Evolutionary conservation across 176 grass and related monocot species (phyloP), one percentile per base, ranked within the genome.

Genomic region (Musa troglodytarum): DNA sequence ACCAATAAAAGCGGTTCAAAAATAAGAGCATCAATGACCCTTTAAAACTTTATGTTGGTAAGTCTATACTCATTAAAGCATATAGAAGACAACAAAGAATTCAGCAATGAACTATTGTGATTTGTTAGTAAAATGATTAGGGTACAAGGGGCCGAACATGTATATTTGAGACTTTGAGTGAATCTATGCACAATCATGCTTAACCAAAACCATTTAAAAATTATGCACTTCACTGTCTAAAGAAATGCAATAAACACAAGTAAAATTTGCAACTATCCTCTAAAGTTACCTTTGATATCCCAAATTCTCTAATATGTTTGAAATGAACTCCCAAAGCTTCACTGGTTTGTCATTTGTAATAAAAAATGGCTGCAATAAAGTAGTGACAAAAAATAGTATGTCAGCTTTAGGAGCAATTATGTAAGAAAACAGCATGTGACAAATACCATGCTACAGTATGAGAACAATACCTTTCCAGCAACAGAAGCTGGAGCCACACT

Each of bases 241-340:
- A 61, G 57, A 61, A 61, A 19, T 61, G 26, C 26, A 68, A 43
- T 16, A 29, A 29, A 1, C 13, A 68, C 5, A 29, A 11, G 14
- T 43, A 26, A 34, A 34, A 15, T 34, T 43, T 43, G 6, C 34
- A 26, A 34, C 14, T 43, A 23, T 21, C n/a, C 49, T 23, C 17
- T n/a, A 51, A 73, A 79, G 34, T 74, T 81, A 97, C 94, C 94
- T 97, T 75, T 82, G 83, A 78, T 76, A 91, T 78, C 95, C 86
- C 84, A 98, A 86, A 26, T 82, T 88, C 83, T 85, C 90, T 75
- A 93, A 80, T 72, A 93, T 89, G 75, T 78, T 80, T 80, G 79
- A 87, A 81, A 98, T 86, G 68, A 98, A 98, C 65, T 98, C 84
- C 95, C 95, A 98, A 28, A 87, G 87, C 81, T 84, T 24, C n/a